phyloP scores from a whole-genome alignment of 2,329 filamentous ascomycete genomes.

The Daldinia eschscholtzii region DNA sequence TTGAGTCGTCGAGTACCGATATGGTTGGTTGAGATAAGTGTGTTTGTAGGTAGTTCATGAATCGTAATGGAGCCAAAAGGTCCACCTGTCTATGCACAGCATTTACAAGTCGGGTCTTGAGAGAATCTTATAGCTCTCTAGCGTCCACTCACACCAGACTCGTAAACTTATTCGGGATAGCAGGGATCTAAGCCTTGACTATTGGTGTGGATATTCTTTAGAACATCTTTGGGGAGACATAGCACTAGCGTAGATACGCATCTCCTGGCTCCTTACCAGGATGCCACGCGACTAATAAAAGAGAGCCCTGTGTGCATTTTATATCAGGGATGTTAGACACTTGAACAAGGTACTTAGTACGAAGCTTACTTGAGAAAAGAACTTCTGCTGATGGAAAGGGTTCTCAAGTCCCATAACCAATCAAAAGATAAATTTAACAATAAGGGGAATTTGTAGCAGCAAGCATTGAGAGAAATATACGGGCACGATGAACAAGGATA shows the following conservation, averaged over 20 bases:
- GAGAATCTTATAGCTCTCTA: constrained; percentile 31
- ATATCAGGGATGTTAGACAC: constrained; percentile 14
- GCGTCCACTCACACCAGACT: background rate
- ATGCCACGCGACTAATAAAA: constrained; percentile 27
- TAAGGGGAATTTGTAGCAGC: constrained; percentile 22
- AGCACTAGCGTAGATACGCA: constrained; percentile 21
- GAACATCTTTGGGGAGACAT: constrained; percentile 12
- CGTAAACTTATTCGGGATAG: background rate
- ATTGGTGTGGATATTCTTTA: constrained; percentile 19
- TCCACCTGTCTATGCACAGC: constrained; percentile 21
- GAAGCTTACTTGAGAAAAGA: constrained; percentile 20
- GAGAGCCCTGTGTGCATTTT: constrained; percentile 8
- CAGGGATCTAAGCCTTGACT: constrained; percentile 1
- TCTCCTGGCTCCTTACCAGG: constrained; percentile 22
- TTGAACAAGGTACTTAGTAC: background rate
- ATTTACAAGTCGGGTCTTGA: constrained; percentile 21
- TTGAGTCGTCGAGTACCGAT: constrained; percentile 10
- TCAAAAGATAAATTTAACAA: constrained; percentile 21
- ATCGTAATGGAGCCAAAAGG: constrained; percentile 15
- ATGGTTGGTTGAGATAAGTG: constrained; percentile 16
- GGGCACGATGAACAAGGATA: constrained; percentile 31
- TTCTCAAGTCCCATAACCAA: constrained; percentile 28
- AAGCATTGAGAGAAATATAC: constrained; percentile 20
- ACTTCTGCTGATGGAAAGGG: constrained; percentile 24
- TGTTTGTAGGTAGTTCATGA: constrained; percentile 22